Conservation (phyloP, 306 rosid species). For the Glycine soja region DNA sequence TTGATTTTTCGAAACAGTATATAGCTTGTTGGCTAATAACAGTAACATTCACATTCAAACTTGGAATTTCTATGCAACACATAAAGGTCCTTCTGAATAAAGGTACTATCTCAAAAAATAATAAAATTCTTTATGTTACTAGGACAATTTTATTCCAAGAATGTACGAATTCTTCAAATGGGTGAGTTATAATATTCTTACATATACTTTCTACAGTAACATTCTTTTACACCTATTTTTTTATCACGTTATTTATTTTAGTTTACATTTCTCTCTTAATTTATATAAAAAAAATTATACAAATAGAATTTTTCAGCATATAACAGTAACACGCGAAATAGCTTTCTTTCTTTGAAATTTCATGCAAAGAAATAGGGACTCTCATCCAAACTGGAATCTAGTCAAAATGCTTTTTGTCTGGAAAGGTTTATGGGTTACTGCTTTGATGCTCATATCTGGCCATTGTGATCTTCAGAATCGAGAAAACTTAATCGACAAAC, state of each 20-base stretch:
- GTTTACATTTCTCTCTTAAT: neutral
- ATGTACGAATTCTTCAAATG: neutral
- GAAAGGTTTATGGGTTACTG: constrained; percentile 15
- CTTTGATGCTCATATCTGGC: neutral
- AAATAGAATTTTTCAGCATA: neutral
- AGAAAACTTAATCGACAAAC: neutral
- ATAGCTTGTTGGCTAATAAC: neutral
- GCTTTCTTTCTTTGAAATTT: neutral
- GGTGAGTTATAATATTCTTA: neutral
- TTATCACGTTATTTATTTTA: too few species aligned
- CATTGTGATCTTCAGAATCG: constrained; percentile 36
- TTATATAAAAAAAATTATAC: neutral
- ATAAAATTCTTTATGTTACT: neutral
- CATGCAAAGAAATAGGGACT: neutral
- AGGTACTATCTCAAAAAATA: constrained; percentile 3
- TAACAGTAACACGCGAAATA: neutral
- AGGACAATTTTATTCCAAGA: neutral
- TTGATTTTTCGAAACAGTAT: neutral
- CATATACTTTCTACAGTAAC: neutral
- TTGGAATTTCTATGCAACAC: constrained; percentile 30
- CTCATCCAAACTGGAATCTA: neutral
- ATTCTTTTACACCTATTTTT: neutral
- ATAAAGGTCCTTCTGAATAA: constrained; percentile 1
- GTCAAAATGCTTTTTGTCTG: constrained; percentile 39
- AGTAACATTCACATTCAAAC: neutral